Conservation (phyloP, 768 basidiomycete genomes). For the Pholiota conissans region DNA sequence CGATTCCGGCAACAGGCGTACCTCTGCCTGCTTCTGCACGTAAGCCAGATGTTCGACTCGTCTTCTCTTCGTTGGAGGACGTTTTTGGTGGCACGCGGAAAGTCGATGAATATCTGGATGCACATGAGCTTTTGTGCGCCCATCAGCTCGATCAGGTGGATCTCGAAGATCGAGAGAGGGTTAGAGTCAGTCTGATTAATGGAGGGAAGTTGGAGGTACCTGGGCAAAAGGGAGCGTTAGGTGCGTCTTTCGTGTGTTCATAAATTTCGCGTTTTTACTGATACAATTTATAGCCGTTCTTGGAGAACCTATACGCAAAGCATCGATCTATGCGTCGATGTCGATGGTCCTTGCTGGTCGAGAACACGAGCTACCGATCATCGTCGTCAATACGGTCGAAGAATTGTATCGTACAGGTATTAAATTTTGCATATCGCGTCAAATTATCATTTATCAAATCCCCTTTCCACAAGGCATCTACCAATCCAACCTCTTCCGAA, state of each 20-base stretch:
- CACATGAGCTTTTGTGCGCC: constrained; percentile 19
- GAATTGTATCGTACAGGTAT: constrained; percentile 41
- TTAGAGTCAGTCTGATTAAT: constrained; percentile 1
- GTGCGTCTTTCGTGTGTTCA: constrained; percentile 1
- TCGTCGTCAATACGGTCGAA: constrained; percentile 41
- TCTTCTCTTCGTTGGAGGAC: constrained; percentile 16
- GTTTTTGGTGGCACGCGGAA: constrained; percentile 9
- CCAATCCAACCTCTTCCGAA: constrained; percentile 31
- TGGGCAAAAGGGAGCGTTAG: constrained; percentile 7
- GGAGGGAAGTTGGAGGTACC: constrained; percentile 9
- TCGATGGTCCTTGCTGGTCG: constrained; percentile 32
- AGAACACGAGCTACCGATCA: constrained; percentile 38
- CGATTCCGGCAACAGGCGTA: background rate
- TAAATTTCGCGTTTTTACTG: background rate
- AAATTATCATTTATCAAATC: constrained; percentile 1
- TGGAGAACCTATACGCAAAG: constrained; percentile 34
- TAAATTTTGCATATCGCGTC: background rate
- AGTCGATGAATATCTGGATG: constrained; percentile 14
- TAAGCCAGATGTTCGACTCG: constrained; percentile 22
- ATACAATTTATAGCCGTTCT: constrained; percentile 27
- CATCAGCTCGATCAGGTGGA: constrained; percentile 23
- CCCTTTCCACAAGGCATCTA: constrained; percentile 27
- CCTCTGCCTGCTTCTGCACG: constrained; percentile 13
- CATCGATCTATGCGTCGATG: constrained; percentile 34
- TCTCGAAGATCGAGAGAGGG: constrained; percentile 18